Conservation (phyloP, 2,329 filamentous ascomycete genomes). For the Aspergillus luchuensis region DNA sequence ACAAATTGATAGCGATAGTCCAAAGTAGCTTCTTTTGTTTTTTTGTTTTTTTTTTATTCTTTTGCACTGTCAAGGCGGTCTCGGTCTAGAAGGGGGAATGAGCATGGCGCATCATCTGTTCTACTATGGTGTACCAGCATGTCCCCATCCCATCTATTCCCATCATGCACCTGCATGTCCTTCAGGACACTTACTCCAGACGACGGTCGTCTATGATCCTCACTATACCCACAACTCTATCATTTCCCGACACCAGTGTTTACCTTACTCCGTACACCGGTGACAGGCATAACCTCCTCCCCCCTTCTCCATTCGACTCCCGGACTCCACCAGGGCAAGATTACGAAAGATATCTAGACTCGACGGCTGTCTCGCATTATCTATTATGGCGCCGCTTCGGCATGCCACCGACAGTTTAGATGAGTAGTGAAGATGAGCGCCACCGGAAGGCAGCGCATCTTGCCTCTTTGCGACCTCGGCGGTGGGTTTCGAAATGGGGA, state of each 20-base stretch:
- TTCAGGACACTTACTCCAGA: neutral
- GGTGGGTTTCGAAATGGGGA: constrained; percentile 21
- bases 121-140: neutral
- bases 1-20: neutral
- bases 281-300: neutral
- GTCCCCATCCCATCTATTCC: no score
- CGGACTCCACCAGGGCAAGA: neutral
- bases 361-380: constrained; percentile 18
- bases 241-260: neutral
- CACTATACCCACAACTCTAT: neutral
- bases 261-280: constrained; percentile 8
- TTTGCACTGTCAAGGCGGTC: neutral
- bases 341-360: constrained; percentile 11
- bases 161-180: no score
- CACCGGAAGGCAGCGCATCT: neutral
- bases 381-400: neutral
- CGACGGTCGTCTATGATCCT: neutral
- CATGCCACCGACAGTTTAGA: constrained; percentile 2
- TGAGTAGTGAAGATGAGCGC: neutral
- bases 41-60: no score
- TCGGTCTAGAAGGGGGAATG: neutral
- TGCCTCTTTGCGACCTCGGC: constrained; percentile 10
- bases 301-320: neutral
- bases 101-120: neutral
- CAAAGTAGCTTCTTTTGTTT: neutral